These are phyloP conservation scores for Fusarium nurragi DNA, from an alignment of 2,329 filamentous ascomycete species.

Conservation along the genomic window DNA sequence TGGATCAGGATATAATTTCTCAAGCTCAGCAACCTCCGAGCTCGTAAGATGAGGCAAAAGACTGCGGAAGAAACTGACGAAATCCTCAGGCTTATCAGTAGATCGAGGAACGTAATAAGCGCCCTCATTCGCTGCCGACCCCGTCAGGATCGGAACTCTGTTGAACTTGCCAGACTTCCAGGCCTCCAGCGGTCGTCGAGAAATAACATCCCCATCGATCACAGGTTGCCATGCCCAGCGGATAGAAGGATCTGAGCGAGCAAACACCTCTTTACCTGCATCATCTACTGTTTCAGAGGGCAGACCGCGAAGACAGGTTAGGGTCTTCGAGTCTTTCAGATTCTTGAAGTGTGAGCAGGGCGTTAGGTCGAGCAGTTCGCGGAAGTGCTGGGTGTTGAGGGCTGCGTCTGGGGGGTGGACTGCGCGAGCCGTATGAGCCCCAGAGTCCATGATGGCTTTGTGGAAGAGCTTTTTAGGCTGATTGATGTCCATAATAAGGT, in stretches of 20 bases:
- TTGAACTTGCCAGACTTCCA: slow-evolving; percentile 48
- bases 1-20: slow-evolving; percentile 37
- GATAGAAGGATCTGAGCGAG: slow-evolving; percentile 42
- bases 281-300: slow-evolving; percentile 40
- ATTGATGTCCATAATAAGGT: slow-evolving; percentile 48
- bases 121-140: slow-evolving; percentile 46
- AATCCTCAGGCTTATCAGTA: slow-evolving; percentile 37
- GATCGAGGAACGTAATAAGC: slow-evolving; percentile 42
- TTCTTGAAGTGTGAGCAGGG: slow-evolving; percentile 41
- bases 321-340: slow-evolving; percentile 42
- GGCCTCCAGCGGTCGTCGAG: slow-evolving; percentile 44
- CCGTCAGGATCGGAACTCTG: slow-evolving; percentile 46
- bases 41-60: slow-evolving; percentile 41
- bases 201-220: slow-evolving; percentile 45
- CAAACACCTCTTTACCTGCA: slow-evolving; percentile 45
- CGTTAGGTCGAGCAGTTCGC: slow-evolving; percentile 45
- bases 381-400: slow-evolving; percentile 45
- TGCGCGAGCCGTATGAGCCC: slow-evolving; percentile 45
- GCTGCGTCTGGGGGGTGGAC: slow-evolving; percentile 41
- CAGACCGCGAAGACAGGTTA: slow-evolving; percentile 39
- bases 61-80: slow-evolving; percentile 42
- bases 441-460: slow-evolving; percentile 48
- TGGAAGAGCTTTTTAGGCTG: slow-evolving; percentile 46
- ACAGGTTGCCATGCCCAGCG: slow-evolving; percentile 50
- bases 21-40: slow-evolving; percentile 24